Evolutionary conservation across 2,329 filamentous ascomycete species (phyloP).

Genomic region (Fusarium papillatum): DNA sequence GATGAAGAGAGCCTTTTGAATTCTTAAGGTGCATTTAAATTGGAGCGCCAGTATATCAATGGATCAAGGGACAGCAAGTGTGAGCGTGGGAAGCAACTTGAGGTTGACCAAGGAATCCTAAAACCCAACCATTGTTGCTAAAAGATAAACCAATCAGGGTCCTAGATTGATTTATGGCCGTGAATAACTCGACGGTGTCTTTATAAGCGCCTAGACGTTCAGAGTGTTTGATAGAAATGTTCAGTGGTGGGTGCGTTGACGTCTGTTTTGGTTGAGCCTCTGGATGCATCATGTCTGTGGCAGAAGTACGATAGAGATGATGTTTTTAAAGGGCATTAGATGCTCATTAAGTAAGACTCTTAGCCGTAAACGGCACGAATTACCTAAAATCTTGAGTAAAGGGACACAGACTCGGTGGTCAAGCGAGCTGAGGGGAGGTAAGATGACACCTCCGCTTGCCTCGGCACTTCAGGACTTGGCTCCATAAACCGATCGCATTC

Average conservation of each 20-base stretch:
- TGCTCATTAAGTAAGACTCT: too few relatives aligned
- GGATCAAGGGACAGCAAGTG: not conserved
- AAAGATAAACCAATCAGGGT: rapidly evolving
- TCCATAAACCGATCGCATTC: not conserved
- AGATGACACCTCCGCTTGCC: not conserved
- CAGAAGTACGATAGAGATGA: not conserved
- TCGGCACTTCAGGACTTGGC: not conserved
- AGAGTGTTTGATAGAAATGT: not conserved
- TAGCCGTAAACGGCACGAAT: not conserved
- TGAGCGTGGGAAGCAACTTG: not conserved
- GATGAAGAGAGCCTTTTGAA: not conserved
- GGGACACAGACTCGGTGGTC: not conserved
- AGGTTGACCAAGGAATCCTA: not conserved
- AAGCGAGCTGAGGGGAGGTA: not conserved
- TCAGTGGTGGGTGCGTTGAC: not conserved
- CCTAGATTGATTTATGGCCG: too few relatives aligned
- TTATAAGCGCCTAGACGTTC: not conserved
- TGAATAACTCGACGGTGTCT: too few relatives aligned
- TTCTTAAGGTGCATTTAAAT: rapidly evolving
- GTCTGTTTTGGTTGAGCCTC: not conserved
- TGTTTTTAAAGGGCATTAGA: too few relatives aligned
- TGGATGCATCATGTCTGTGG: not conserved
- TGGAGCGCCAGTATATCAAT: not conserved
- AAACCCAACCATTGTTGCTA: not conserved
- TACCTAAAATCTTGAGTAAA: not conserved